Evolutionary conservation across 1,284 basidiomycete species (phyloP).

Genomic region (Leccinum subrobustum): DNA sequence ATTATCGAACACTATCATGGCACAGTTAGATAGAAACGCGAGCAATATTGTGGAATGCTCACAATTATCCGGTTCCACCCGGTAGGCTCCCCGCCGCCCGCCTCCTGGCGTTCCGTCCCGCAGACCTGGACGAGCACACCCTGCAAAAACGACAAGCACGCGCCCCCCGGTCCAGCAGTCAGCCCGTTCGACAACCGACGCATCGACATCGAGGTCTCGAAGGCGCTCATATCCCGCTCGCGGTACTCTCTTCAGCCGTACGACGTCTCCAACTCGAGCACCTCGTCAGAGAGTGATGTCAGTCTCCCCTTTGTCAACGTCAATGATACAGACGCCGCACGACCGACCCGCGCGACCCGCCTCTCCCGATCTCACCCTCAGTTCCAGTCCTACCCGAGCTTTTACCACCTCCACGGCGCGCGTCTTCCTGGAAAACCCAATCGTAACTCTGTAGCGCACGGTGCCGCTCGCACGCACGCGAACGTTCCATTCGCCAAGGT

Average conservation of each 20-base stretch:
- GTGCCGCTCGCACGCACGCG: conserved; percentile 4
- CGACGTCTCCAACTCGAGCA: conserved; percentile 2
- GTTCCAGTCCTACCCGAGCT: conserved; percentile 19
- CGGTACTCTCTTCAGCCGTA: conserved; percentile 18
- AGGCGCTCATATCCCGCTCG: conserved; percentile 27
- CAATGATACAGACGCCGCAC: not conserved
- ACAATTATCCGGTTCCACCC: not conserved
- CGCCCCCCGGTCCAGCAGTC: not conserved
- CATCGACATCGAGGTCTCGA: conserved; percentile 14
- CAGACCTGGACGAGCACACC: conserved; percentile 32
- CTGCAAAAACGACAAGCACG: conserved; percentile 6
- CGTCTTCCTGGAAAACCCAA: conserved; percentile 21
- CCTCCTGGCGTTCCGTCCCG: conserved; percentile 15
- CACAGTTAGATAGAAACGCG: too few relatives aligned
- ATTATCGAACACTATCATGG: too few relatives aligned
- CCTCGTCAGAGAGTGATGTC: not conserved
- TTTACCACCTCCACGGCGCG: conserved; percentile 20
- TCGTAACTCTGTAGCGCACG: not conserved
- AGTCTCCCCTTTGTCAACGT: not conserved
- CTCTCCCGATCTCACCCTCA: conserved; percentile 1
- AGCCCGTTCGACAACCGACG: conserved; percentile 8
- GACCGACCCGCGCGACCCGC: not conserved
- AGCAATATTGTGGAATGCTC: too few relatives aligned
- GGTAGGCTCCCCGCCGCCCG: conserved; percentile 19
- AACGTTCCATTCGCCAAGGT: not conserved